Percentiles rank a stretch among this genome's conserved stretches.
phyloP scores from a whole-genome alignment of 2,329 filamentous ascomycete species.

The Colletotrichum sp. region DNA sequence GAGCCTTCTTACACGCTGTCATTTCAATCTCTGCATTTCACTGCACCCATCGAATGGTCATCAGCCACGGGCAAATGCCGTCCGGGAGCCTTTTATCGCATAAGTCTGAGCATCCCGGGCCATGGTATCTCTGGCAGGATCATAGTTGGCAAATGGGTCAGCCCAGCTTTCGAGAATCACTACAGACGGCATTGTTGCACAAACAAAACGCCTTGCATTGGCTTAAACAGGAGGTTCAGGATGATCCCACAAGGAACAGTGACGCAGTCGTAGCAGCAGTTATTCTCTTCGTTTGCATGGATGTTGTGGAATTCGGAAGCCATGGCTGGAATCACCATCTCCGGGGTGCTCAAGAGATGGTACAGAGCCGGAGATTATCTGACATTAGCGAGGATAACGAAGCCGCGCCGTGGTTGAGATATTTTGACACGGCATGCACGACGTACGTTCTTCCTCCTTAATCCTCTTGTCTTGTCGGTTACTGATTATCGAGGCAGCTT shows the following conservation, averaged over 20 bases:
- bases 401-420: background rate
- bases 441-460: background rate
- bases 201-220: slow-evolving; percentile 5
- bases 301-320: slow-evolving; percentile 12
- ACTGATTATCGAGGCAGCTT: background rate
- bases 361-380: background rate
- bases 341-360: slow-evolving; percentile 1
- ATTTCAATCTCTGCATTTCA: slow-evolving; percentile 15
- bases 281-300: slow-evolving; percentile 15
- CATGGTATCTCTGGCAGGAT: background rate
- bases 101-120: too few relatives aligned
- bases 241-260: background rate
- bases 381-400: background rate
- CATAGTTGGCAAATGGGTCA: background rate
- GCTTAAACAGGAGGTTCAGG: background rate
- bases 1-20: background rate
- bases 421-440: slow-evolving; percentile 10
- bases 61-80: background rate
- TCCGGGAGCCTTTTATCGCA: background rate
- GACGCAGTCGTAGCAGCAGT: slow-evolving; percentile 9
- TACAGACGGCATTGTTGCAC: background rate
- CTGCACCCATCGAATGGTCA: slow-evolving; percentile 8
- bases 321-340: slow-evolving; percentile 14
- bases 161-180: background rate
- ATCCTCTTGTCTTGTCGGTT: background rate